Evolutionary conservation across 2,329 filamentous ascomycete species (phyloP), one percentile per base, ranked within the genome.

Genomic region (Colletotrichum cordylinicola): DNA sequence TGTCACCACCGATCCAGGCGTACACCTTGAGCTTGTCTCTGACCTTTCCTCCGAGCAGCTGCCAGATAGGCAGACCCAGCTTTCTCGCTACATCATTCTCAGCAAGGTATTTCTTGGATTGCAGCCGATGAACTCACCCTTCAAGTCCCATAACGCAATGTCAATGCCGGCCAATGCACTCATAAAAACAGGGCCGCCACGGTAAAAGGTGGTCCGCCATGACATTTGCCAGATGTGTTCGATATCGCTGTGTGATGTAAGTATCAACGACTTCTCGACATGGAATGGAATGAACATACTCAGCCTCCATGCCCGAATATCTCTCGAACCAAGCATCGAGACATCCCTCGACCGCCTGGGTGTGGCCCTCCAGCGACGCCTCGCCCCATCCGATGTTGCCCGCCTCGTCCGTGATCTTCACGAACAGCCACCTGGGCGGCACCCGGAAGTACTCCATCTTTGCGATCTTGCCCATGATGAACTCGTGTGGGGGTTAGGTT

Each of bases 121-220:
- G 8, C 0, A 7, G 21, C 12, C 6, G 6, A 12, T 4, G 2
- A 15, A 16, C 43, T 37, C 72, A 85, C 87, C 87, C 86, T 96
- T 95, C 24, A 96, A 86, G 83, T 96, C 94, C 94, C 94, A 96
- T 1, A 96, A 85, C 0, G 94, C 94, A 82, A 96, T 96, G 80
- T 96, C 94, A 67, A 96, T 91, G 3, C 94, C 94, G 1, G 93
- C 91, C 18, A 96, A 84, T 0, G 94, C 94, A 78, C 92, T 94
- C 94, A 96, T 96, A 78, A 96, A 93, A 12, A 96, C 94, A 0
- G 94, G 93, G 0, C 94, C 94, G 3, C 94, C 94, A 33, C 94
- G 89, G 83, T 96, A 96, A 83, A 96, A 96, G 0, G 91, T 91
- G 56, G 90, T 86, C 56, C 94, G 89, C 90, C 92, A 96, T 31